Evolutionary conservation across 139 green algal species (phyloP), one percentile per base, ranked within the genome.

Genomic region (Chlamydomonas sphaeroides): DNA sequence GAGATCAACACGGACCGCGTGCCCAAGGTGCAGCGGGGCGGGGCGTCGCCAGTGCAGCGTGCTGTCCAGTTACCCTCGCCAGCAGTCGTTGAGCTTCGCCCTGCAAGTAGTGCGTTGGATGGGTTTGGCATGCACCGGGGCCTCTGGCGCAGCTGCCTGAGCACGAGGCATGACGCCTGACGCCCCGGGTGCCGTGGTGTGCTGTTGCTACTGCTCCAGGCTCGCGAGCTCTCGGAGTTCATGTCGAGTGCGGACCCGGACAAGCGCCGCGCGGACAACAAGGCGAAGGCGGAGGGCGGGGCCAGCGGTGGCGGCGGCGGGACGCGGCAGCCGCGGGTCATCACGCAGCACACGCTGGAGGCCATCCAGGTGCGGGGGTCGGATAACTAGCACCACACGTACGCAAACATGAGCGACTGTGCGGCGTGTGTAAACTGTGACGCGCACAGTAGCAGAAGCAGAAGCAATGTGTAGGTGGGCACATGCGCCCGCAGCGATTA

Each of bases 301-400:
- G 45, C 45, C 45, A 10, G 45, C 11, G 45, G 11, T 10, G 45
- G 45, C 45, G 45, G 45, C 45, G 61, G n/a, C n/a, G n/a, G n/a
- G 49, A 38, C 65, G 17, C 32, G 7, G 2, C 28, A 39, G 45
- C 30, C 36, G 68, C 56, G 56, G n/a, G n/a, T 56, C 65, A 80
- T 88, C 26, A 93, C 88, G 26, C 81, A 75, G 10, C 87, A 89
- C 70, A 91, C 87, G 1, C 65, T 95, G 53, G 90, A 94, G 74
- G 89, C 90, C 18, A 89, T 92, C 49, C 78, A 82, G 75, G 75
- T 82, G 38, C 23, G 20, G 25, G 53, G 21, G 21, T 62, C 15
- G 23, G 21, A 62, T 30, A 30, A 10, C 15, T 62, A n/a, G n/a
- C n/a, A n/a, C n/a, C n/a, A n/a, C n/a, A n/a, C n/a, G n/a, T n/a